Conservation (phyloP, 1,284 basidiomycete species). For the Psilocybe mexicana region DNA sequence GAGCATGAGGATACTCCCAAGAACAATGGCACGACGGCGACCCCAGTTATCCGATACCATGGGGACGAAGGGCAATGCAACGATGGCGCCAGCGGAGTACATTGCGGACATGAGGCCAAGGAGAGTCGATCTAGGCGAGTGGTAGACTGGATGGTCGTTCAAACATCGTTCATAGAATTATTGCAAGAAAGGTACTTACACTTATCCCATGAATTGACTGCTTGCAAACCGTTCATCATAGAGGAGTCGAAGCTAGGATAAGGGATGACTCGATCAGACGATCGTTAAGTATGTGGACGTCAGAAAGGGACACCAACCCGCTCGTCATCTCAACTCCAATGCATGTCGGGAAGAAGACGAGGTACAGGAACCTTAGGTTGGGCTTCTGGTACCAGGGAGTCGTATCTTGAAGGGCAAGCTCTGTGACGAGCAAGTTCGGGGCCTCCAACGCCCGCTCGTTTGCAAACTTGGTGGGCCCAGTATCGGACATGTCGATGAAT, state of each 20-base stretch:
- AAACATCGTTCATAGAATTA: not conserved
- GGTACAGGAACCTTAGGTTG: conserved; percentile 49
- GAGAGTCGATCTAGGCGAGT: conserved; percentile 48
- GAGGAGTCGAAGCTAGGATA: conserved; percentile 51
- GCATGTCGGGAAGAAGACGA: conserved; percentile 57
- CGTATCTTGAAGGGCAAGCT: conserved; percentile 46
- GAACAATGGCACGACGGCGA: conserved; percentile 42
- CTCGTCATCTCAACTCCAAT: conserved; percentile 64
- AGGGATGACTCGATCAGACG: not conserved
- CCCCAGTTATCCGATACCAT: conserved; percentile 44
- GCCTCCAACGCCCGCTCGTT: not conserved
- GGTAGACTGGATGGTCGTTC: conserved; percentile 39
- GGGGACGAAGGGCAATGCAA: conserved; percentile 46
- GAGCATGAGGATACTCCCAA: conserved; percentile 48
- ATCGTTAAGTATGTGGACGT: not conserved
- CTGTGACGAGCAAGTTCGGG: conserved; percentile 42
- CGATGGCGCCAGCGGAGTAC: conserved; percentile 56
- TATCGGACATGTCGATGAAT: not conserved
- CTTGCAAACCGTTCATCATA: conserved; percentile 57
- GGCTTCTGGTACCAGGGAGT: conserved; percentile 58
- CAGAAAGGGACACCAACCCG: conserved; percentile 39
- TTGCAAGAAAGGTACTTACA: conserved; percentile 34
- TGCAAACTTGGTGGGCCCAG: not conserved
- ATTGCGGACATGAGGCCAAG: conserved; percentile 54
- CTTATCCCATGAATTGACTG: conserved; percentile 44